These are phyloP conservation scores for Tricladium varicosporioides DNA, from an alignment of 2,329 filamentous ascomycete genomes.

Conservation along the genomic window DNA sequence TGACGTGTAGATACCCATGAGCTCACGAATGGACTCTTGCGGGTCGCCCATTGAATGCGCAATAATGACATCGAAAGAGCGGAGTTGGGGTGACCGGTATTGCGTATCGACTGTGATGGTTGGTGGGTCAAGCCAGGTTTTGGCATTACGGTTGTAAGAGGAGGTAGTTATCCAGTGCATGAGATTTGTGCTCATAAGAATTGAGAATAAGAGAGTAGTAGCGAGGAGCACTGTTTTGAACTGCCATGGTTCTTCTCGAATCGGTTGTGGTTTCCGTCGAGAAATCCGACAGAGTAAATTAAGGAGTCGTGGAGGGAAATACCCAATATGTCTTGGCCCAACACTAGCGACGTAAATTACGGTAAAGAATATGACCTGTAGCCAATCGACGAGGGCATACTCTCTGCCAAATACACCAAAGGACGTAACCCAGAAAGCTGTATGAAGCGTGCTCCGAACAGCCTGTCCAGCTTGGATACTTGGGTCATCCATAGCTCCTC, in stretches of 20 bases:
- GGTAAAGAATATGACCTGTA: conserved; percentile 25
- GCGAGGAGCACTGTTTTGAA: conserved; percentile 19
- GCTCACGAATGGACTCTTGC: conserved; percentile 14
- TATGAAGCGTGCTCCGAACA: conserved; percentile 24
- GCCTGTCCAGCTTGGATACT: conserved; percentile 17
- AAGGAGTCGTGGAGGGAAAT: conserved; percentile 25
- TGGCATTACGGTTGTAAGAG: conserved; percentile 21
- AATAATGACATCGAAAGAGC: conserved; percentile 29
- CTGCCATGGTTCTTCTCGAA: conserved; percentile 25
- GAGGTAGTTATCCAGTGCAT: conserved; percentile 28
- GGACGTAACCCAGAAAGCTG: conserved; percentile 22
- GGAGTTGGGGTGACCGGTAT: conserved; percentile 24
- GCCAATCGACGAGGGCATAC: conserved; percentile 25
- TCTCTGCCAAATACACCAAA: conserved; percentile 24
- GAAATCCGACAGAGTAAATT: conserved; percentile 20
- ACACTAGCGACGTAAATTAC: conserved; percentile 27
- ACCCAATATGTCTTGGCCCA: conserved; percentile 29
- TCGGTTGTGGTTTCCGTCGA: conserved; percentile 18
- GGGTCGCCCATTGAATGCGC: conserved; percentile 28
- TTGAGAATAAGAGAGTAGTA: conserved; percentile 22
- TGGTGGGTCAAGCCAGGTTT: conserved; percentile 20
- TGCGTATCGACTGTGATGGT: conserved; percentile 20
- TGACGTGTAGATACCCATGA: conserved; percentile 21
- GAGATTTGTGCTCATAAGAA: conserved; percentile 20
- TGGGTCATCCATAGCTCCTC: conserved; percentile 25